Base-by-base conservation (phyloP, 495 filamentous ascomycete species). In the Clavariopsis aquatica region DNA sequence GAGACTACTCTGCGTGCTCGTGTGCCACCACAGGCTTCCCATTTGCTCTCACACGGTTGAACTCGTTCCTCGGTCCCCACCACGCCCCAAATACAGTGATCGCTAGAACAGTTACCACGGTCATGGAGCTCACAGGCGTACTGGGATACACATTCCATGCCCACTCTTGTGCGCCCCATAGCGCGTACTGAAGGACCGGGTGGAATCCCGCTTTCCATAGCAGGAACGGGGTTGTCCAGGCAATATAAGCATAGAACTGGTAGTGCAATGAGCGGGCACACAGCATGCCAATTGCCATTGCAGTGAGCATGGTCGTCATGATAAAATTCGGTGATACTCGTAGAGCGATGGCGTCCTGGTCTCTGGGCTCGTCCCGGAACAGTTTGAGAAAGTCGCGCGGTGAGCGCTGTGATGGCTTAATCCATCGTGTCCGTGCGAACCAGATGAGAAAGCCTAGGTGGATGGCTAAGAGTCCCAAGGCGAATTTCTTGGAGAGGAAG, bases 61-160 rank as follows among this genome's bases (percentile, higher is more conserved):
- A 67, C 53, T 82, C 80, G 20, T 80, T 71, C 34, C 79, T 75
- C 47, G 82, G 81, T 12, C 88, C 88, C 72, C 77, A 79, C 85
- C 85, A 90, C 6, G 84, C 75, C 29, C 83, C 79, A 10, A 80
- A 77, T 3, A 94, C 87, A 54, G 87, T 87, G 15, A 84, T 61
- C 27, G 81, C 84, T 55, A 96, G 78, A 22, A 84, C 83, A 10
- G 80, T 82, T 12, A 97, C 89, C 29, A 96, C 93, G 20, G 86
- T 81, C 61, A 78, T 77, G 10, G 92, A 96, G 74, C 93, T 98
- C 49, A 71, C 63, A 55, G 87, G 77, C 26, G 92, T 96, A 73
- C 92, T 96, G n/a, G 94, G 94, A 76, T 87, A 98, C 1, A 91
- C 85, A 71, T 97, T 96, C 94, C 94, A 98, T 10, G 90, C 92